phyloP scores from a whole-genome alignment of 2,329 filamentous ascomycete genomes.

The Cytospora leucostoma region DNA sequence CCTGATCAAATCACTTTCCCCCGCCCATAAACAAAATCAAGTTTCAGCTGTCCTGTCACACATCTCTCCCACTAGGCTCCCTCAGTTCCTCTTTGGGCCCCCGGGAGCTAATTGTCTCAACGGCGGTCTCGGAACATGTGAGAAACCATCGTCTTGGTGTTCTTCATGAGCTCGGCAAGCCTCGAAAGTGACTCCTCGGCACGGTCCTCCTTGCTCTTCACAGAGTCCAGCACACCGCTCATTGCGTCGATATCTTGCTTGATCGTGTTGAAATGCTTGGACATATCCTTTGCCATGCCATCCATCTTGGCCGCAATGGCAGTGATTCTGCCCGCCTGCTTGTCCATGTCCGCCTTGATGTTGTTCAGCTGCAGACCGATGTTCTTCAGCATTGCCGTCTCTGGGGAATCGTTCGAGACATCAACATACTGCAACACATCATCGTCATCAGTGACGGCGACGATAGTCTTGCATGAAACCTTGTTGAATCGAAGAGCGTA shows the following conservation, averaged over 20 bases:
- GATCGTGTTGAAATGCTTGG: too few species aligned
- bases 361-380: background rate
- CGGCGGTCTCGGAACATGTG: background rate
- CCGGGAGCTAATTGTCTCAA: background rate
- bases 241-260: too few species aligned
- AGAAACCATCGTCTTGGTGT: background rate
- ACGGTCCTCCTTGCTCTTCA: background rate
- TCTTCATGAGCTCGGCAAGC: background rate
- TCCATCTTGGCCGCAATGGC: background rate
- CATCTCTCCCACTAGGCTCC: background rate
- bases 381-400: background rate
- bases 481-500: background rate
- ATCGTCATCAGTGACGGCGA: background rate
- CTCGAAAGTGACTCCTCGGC: too few species aligned
- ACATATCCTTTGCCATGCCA: too few species aligned
- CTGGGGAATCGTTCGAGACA: background rate
- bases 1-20: background rate
- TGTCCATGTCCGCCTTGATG: background rate
- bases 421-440: background rate
- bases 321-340: background rate
- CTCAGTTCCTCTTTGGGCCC: background rate
- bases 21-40: background rate
- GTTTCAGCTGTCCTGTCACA: background rate
- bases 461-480: background rate
- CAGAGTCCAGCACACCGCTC: too few species aligned